Evolutionary conservation across 257 asterid genomes (phyloP).

Genomic region (Sherardia arvensis): DNA sequence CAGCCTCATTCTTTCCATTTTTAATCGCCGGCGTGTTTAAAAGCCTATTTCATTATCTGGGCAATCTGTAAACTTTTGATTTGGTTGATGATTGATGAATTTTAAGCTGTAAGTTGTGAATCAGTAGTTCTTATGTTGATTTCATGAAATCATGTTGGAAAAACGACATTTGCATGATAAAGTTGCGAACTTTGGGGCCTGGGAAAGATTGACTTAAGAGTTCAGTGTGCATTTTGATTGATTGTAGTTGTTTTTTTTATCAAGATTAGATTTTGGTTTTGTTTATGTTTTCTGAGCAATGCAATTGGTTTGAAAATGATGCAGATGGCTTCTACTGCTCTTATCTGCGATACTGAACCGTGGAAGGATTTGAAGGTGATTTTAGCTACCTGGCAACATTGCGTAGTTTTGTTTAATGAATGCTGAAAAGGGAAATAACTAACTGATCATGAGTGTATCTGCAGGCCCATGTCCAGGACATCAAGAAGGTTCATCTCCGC

Average conservation of each 20-base stretch:
- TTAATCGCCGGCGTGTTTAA: neutral
- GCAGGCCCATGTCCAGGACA: conserved; percentile 80
- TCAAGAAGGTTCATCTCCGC: conserved; percentile 78
- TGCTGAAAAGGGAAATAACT: neutral
- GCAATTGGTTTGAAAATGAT: conserved; percentile 11
- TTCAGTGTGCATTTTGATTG: neutral
- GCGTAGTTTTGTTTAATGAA: neutral
- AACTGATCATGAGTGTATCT: conserved; percentile 1
- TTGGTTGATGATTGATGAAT: neutral
- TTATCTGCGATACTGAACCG: conserved; percentile 54
- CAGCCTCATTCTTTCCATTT: neutral
- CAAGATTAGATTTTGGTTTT: neutral
- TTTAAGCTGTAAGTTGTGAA: neutral
- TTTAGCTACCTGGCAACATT: neutral
- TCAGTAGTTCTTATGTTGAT: neutral
- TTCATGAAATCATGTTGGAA: neutral
- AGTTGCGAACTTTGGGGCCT: neutral
- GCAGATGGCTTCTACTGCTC: conserved; percentile 66
- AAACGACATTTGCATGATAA: neutral
- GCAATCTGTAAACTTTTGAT: neutral
- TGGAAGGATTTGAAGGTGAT: conserved; percentile 86
- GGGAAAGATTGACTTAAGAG: neutral
- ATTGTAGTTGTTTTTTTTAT: neutral
- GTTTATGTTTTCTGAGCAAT: neutral
- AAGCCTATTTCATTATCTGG: neutral